Evolutionary conservation across 176 grass and related monocot species (phyloP).

Genomic region (Saccharum officinarum): DNA sequence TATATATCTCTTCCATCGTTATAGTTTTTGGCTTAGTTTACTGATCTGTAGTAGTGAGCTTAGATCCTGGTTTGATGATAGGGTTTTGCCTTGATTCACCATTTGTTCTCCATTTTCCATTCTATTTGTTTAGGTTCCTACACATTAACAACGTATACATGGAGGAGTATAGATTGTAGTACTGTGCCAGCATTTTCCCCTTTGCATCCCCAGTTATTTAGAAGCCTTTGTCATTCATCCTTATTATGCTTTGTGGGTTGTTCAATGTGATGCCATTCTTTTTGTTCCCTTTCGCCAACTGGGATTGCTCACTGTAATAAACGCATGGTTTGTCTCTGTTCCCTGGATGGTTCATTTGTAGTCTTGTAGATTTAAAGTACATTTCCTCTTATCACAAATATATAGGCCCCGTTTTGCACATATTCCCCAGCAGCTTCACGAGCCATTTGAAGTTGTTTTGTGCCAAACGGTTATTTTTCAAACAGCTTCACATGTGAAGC

Average conservation of each 20-base stretch:
- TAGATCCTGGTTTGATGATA: conserved; percentile 47
- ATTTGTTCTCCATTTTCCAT: conserved; percentile 48
- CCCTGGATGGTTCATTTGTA: background rate
- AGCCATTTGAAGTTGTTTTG: background rate
- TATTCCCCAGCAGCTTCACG: background rate
- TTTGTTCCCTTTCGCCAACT: background rate
- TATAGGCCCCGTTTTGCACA: background rate
- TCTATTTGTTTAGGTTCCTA: conserved; percentile 47
- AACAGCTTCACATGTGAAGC: background rate
- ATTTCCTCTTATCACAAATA: background rate
- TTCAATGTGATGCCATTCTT: background rate
- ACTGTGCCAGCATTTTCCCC: background rate
- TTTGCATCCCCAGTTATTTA: background rate
- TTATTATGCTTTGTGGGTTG: background rate
- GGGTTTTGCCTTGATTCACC: conserved; percentile 42
- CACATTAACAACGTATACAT: conserved; percentile 33
- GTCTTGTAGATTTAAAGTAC: background rate
- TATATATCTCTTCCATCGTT: conserved; percentile 15
- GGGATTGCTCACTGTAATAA: background rate
- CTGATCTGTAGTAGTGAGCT: conserved; percentile 38
- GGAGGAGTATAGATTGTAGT: conserved; percentile 39
- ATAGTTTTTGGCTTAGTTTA: conserved; percentile 60
- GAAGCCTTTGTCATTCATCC: conserved; percentile 32
- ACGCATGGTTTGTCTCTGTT: background rate
- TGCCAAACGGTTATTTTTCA: background rate